These are phyloP conservation scores for Catenaria anguillulae DNA, from an alignment of 371 early-diverging fungal species.

Conservation along the genomic window DNA sequence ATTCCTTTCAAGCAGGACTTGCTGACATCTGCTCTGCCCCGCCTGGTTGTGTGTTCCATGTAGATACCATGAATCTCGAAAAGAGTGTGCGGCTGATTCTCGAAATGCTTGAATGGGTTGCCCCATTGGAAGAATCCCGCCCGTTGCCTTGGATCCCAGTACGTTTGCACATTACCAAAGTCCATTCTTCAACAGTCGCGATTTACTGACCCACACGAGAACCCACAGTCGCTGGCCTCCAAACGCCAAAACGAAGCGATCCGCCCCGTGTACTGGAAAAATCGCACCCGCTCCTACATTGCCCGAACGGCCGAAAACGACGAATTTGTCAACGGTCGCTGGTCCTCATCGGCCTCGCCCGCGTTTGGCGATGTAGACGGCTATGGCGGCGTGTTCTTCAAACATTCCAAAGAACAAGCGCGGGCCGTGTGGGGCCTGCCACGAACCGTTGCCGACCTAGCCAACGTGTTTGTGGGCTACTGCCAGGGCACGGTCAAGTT, in stretches of 20 bases:
- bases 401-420: conserved; percentile 29
- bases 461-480: conserved; percentile 60
- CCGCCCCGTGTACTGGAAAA: conserved; percentile 95
- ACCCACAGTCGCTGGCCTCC: conserved; percentile 40
- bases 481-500: conserved; percentile 55
- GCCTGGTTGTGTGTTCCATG: conserved; percentile 61
- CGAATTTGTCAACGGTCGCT: conserved; percentile 95
- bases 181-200: neutral
- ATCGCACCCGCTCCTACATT: conserved; percentile 81
- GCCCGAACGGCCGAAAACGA: conserved; percentile 76
- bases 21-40: too few relatives aligned
- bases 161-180: conserved; percentile 26
- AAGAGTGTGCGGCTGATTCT: conserved; percentile 64
- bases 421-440: conserved; percentile 74
- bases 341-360: conserved; percentile 90
- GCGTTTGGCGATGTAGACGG: conserved; percentile 91
- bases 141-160: conserved; percentile 87
- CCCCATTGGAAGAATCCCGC: conserved; percentile 54
- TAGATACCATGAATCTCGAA: conserved; percentile 85
- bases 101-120: conserved; percentile 62
- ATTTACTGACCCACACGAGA: too few relatives aligned
- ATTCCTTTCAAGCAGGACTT: too few relatives aligned
- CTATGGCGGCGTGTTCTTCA: conserved; percentile 57
- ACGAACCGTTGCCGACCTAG: conserved; percentile 43
- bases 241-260: conserved; percentile 86